Base-by-base conservation (phyloP, 768 basidiomycete genomes). In the Naganishia vishniacii region DNA sequence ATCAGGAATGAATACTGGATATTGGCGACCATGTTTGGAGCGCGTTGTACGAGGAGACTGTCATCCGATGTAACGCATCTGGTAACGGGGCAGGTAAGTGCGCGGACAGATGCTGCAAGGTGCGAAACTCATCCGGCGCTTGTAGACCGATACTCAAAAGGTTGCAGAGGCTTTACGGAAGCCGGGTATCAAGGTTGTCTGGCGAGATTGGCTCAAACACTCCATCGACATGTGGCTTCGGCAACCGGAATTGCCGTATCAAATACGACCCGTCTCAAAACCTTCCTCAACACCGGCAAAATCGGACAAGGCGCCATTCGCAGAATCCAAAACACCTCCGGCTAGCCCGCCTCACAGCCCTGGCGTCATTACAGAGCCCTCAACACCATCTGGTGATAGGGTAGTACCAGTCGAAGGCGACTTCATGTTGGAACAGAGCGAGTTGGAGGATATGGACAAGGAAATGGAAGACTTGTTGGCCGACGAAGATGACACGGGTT, bases 121-220 rank as follows among this genome's bases (percentile, higher is more conserved):
- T 48, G 15, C 44, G 62, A 13, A 34, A 32, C 44, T 28, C 34
- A 28, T 61, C 45, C 32, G 34, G 45, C 18, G 37, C 25, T 44
- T 23, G 62, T 18, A 93, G 89, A 84, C 84, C 66, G 89, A 89
- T 34, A 97, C 94, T 0, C 86, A 87, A 68, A 99, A 99, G 79
- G 91, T 94, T 0, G 87, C 91, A 72, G 80, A 82, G 60, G 91
- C 92, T 0, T 83, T 87, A 44, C 83, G 83, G 72, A 83, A 84
- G n/a, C 85, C 86, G 6, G 84, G 83, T 25, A 84, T 89, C 72
- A 85, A 87, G 73, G 85, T 97, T 65, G 91, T 98, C 20, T 89
- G 88, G 85, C 77, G 88, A 8, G 81, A 83, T 9, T 99, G 94
- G 94, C 88, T 98, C 72, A 85, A 84, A 32, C 88, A 93, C 74